Conservation (phyloP, 2,329 filamentous ascomycete genomes). For the Colletotrichum spinosum region DNA sequence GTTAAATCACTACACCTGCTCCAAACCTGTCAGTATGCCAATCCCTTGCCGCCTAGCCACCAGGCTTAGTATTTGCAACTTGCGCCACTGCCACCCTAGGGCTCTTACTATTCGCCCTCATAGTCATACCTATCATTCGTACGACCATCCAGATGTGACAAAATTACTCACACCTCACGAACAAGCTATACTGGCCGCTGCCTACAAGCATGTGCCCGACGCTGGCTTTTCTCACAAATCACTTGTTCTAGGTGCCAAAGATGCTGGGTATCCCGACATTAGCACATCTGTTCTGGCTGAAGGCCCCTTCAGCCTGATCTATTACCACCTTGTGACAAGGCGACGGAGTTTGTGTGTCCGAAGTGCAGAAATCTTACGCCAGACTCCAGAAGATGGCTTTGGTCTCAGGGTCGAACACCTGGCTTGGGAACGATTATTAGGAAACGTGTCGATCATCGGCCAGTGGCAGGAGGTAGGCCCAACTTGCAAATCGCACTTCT, state of each 20-base stretch:
- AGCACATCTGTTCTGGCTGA: conserved; percentile 85
- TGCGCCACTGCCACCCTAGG: too few species aligned
- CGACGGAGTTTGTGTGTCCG: conserved; percentile 67
- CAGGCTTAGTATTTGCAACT: too few species aligned
- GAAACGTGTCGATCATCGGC: conserved; percentile 77
- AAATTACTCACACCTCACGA: conserved; percentile 76
- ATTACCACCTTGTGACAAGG: conserved; percentile 78
- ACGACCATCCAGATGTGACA: conserved; percentile 72
- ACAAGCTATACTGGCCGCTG: conserved; percentile 82
- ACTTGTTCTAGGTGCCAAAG: conserved; percentile 81
- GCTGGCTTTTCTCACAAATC: conserved; percentile 85
- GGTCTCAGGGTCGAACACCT: conserved; percentile 76
- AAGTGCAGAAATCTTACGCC: conserved; percentile 52
- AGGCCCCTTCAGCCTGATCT: conserved; percentile 84
- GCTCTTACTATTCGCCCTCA: conserved; percentile 41
- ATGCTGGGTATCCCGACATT: conserved; percentile 88
- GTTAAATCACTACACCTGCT: too few species aligned
- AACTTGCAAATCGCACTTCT: not conserved
- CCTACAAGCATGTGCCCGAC: conserved; percentile 80
- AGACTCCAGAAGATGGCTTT: conserved; percentile 50
- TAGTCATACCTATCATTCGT: conserved; percentile 72
- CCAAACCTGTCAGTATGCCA: too few species aligned
- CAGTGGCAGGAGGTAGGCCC: conserved; percentile 84
- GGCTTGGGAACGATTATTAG: conserved; percentile 80
- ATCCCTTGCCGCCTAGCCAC: too few species aligned